These are phyloP conservation scores for Fusarium liriodendri DNA, from an alignment of 2,329 filamentous ascomycete species.

Conservation along the genomic window DNA sequence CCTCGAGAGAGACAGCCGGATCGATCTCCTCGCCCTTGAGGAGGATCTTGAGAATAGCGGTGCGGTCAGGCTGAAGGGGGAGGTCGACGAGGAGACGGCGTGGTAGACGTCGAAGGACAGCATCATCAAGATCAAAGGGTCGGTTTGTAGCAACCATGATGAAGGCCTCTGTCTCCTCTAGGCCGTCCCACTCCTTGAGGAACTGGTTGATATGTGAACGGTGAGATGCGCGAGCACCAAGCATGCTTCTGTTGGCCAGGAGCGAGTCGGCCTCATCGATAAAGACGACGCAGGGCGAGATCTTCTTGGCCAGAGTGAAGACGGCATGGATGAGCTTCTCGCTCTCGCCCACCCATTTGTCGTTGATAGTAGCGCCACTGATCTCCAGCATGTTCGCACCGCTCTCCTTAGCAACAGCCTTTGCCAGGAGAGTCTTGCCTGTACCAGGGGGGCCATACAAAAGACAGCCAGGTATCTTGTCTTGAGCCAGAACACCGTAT, in stretches of 20 bases:
- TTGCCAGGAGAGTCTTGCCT: conserved; percentile 77
- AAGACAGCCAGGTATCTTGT: conserved; percentile 90
- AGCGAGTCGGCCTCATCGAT: conserved; percentile 97
- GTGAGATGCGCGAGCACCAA: conserved; percentile 75
- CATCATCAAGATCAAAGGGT: conserved; percentile 93
- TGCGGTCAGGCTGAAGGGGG: conserved; percentile 73
- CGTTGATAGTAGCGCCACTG: conserved; percentile 89
- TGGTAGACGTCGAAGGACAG: conserved; percentile 81
- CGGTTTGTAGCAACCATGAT: conserved; percentile 99
- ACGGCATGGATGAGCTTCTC: conserved; percentile 96
- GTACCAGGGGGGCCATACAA: conserved; percentile 90
- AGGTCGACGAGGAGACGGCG: conserved; percentile 79
- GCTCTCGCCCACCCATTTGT: conserved; percentile 95
- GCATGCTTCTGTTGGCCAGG: conserved; percentile 79
- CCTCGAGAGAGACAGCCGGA: conserved; percentile 67
- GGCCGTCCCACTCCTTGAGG: conserved; percentile 94
- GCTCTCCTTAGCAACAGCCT: conserved; percentile 75
- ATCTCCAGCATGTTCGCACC: conserved; percentile 85
- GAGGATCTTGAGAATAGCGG: conserved; percentile 77
- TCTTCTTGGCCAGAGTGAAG: conserved; percentile 90
- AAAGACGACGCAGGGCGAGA: conserved; percentile 93
- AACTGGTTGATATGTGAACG: conserved; percentile 97
- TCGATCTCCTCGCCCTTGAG: conserved; percentile 76
- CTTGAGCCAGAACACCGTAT: conserved; percentile 91
- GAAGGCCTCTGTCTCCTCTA: conserved; percentile 84